phyloP scores from a whole-genome alignment of 208 protist genomes.

The Wallacemonas collosoma region DNA sequence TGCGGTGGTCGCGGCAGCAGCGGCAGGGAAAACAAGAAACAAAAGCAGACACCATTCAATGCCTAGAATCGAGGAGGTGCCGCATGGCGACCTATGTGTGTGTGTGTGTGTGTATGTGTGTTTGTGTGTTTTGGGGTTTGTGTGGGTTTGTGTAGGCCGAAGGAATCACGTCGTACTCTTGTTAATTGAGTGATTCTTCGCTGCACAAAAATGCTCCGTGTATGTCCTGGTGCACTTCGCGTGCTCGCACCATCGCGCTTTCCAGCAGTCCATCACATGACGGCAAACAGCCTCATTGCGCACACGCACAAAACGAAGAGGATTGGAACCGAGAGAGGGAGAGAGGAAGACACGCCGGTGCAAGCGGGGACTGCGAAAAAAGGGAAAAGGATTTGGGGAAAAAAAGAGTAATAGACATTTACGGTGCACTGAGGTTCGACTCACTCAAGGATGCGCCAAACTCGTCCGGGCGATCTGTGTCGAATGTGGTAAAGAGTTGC shows the following conservation, averaged over 20 bases:
- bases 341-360: too few relatives aligned
- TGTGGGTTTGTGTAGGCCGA: background rate
- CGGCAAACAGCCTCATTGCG: too few relatives aligned
- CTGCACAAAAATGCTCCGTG: background rate
- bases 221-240: too few relatives aligned
- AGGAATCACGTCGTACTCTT: too few relatives aligned
- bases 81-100: background rate
- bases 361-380: background rate
- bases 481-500: conserved; percentile 57
- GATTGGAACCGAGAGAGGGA: too few relatives aligned
- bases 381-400: conserved; percentile 18
- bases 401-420: conserved; percentile 3
- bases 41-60: too few relatives aligned
- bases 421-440: background rate
- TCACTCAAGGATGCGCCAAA: conserved; percentile 12
- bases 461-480: conserved; percentile 63
- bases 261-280: too few relatives aligned
- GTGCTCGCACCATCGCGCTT: too few relatives aligned
- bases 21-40: too few relatives aligned
- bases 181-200: background rate
- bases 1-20: too few relatives aligned
- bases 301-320: too few relatives aligned
- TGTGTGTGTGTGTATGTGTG: conserved; percentile 1
- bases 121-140: background rate
- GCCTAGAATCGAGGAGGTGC: too few relatives aligned